Evolutionary conservation across 345 rosid genomes (phyloP).

Genomic region (Litchi chinensis): DNA sequence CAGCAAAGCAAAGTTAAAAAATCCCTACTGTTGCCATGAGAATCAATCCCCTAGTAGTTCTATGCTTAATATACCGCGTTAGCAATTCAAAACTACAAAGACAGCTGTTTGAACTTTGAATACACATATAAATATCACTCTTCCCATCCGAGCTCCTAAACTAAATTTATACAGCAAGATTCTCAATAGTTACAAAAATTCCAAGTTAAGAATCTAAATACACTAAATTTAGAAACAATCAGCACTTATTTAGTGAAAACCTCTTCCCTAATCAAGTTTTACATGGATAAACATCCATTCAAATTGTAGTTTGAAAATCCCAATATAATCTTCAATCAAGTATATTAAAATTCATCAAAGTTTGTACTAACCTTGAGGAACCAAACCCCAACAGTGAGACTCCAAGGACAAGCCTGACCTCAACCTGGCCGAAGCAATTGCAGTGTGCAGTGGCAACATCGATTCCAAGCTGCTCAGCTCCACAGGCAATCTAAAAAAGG

Average conservation of each 20-base stretch:
- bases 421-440: conserved; percentile 66
- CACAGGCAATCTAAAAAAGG: conserved; percentile 49
- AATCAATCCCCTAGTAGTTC: not conserved
- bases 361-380: conserved; percentile 63
- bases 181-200: not conserved
- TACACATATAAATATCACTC: not conserved
- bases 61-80: not conserved
- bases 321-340: not conserved
- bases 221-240: not conserved
- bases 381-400: conserved; percentile 64
- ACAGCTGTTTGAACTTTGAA: not conserved
- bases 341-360: too few relatives aligned
- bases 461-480: conserved; percentile 55
- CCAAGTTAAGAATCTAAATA: not conserved
- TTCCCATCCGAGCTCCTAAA: not conserved
- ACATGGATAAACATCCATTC: not conserved
- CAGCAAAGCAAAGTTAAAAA: not conserved
- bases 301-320: not conserved
- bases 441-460: conserved; percentile 69
- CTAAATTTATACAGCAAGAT: not conserved
- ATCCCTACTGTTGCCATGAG: not conserved
- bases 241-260: not conserved
- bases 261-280: not conserved
- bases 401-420: conserved; percentile 61
- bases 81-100: not conserved